These are phyloP conservation scores for Botrytis medusae DNA, from an alignment of 2,329 filamentous ascomycete genomes.

Conservation along the genomic window DNA sequence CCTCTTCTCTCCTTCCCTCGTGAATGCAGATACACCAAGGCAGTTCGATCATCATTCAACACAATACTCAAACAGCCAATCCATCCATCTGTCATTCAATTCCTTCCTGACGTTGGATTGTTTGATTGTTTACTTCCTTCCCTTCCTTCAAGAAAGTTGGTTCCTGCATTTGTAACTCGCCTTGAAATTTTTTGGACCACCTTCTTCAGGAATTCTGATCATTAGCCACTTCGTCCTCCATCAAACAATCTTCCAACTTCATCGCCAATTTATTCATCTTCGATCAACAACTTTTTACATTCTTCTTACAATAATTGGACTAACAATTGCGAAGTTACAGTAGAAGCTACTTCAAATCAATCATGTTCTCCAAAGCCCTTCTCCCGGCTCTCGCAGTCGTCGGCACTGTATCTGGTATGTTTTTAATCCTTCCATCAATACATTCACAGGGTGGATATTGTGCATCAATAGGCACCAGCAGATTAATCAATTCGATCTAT, in stretches of 20 bases:
- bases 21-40: not conserved
- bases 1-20: not conserved
- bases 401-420: slow-evolving; percentile 19
- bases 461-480: not conserved
- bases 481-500: not conserved
- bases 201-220: slow-evolving; percentile 6
- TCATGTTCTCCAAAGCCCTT: slow-evolving; percentile 19
- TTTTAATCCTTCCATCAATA: not conserved
- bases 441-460: not conserved
- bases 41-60: not conserved
- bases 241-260: not conserved
- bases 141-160: not conserved
- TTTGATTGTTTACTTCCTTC: not conserved
- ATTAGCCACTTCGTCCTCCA: not conserved
- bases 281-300: slow-evolving; percentile 16
- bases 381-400: slow-evolving; percentile 23
- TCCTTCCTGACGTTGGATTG: not conserved
- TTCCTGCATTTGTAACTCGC: not conserved
- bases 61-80: not conserved
- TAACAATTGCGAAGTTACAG: slow-evolving; percentile 20
- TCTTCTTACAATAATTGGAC: slow-evolving; percentile 17
- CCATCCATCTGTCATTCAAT: not conserved
- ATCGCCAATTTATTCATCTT: slow-evolving; percentile 14
- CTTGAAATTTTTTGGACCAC: not conserved
- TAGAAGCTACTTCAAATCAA: slow-evolving; percentile 20